Base-by-base conservation (phyloP, 208 protist genomes). In the Crithidia fasciculata region DNA sequence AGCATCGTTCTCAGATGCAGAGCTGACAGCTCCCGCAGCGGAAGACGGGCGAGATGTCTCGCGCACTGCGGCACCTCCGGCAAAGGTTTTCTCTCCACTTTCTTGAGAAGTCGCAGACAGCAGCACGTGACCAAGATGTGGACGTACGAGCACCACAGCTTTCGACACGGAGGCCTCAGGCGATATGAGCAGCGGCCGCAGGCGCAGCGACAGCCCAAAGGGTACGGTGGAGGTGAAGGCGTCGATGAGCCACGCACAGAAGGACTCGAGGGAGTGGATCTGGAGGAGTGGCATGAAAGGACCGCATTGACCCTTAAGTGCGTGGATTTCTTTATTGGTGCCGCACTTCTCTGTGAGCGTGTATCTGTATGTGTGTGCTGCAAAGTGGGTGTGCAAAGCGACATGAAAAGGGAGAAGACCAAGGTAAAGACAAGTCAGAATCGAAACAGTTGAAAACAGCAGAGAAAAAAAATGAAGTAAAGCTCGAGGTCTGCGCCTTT, bases 211-310 rank as follows among this genome's bases (percentile, higher is more conserved):
- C 5, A 79, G 61, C n/a, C 74, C 74, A 39, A 79, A 64, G 0
- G 74, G 74, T 2, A 67, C 50, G 40, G 61, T 19, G 0, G 60
- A 3, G 15, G 73, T 5, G n/a, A 79, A 54, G 41, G 40, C 43
- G 39, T 69, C 55, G 40, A 73, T n/a, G 18, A 79, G 18, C 74
- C 74, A 79, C 18, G 58, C 54, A 28, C 49, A 57, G 53, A 79
- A 79, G 28, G 47, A 40, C 43, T 61, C 13, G 43, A 68, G 16
- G 5, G 65, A 73, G 43, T 56, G 41, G 9, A 79, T 16, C 13
- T 69, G 60, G 13, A 68, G 18, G 15, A 41, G 47, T 16, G 70
- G 61, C 72, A 70, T 76, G 28, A 45, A 57, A 5, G 37, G 41
- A 3, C 15, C 45, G 8, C 54, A 64, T 55, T 40, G 4, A 37